Evolutionary conservation across 805 yeast species (phyloP).

Genomic region (Cyberlindnera maritima): DNA sequence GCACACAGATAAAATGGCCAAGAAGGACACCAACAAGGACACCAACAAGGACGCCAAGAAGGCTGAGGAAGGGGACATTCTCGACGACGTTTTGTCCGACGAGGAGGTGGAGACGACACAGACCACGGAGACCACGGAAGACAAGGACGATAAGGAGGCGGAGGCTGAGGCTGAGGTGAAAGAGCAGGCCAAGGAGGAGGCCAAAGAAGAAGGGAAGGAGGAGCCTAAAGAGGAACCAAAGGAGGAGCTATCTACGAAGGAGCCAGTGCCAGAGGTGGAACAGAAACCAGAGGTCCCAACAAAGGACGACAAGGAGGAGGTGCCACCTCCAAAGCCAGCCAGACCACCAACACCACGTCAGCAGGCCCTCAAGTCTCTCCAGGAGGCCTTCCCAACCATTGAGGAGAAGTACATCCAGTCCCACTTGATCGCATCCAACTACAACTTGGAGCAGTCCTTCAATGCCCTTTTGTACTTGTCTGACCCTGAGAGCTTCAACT

Average conservation of each 20-base stretch:
- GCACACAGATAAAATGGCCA: constrained; percentile 9
- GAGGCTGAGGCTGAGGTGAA: background rate
- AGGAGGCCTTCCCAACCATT: constrained; percentile 81
- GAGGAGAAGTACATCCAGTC: constrained; percentile 74
- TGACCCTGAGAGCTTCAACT: constrained; percentile 57
- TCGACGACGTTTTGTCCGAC: constrained; percentile 18
- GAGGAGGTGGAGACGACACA: constrained; percentile 15
- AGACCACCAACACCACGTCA: constrained; percentile 64
- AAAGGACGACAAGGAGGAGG: constrained; percentile 14
- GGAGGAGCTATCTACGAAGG: constrained; percentile 5
- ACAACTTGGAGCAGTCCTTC: constrained; percentile 80
- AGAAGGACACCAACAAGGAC: constrained; percentile 6
- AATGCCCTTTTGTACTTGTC: constrained; percentile 78
- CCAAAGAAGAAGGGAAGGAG: constrained; percentile 7
- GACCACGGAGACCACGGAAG: background rate
- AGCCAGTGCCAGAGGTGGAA: constrained; percentile 7
- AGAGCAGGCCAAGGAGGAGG: constrained; percentile 11
- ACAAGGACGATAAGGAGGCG: background rate
- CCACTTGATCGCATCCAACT: constrained; percentile 81
- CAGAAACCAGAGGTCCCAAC: constrained; percentile 8
- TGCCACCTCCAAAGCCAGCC: constrained; percentile 47
- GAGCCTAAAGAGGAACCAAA: constrained; percentile 7
- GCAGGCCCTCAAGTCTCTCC: constrained; percentile 54
- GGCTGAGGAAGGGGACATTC: constrained; percentile 19
- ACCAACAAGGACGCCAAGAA: constrained; percentile 1